phyloP scores from a whole-genome alignment of 495 filamentous ascomycete genomes.

The Penicillium lividum region DNA sequence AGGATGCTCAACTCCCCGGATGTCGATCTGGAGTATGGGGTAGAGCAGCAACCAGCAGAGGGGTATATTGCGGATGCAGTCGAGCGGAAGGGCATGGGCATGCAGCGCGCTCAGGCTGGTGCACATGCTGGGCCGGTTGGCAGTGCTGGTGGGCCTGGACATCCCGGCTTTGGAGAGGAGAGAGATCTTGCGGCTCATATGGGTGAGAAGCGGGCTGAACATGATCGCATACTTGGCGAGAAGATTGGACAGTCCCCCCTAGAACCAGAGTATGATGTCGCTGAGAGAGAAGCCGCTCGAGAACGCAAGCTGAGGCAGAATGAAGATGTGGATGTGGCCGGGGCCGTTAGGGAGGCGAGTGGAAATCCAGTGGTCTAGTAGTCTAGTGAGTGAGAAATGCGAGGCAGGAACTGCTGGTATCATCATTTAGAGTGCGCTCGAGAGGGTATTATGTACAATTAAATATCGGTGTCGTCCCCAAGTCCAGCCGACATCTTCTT shows the following conservation, averaged over 20 bases:
- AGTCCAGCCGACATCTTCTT: conserved; percentile 53
- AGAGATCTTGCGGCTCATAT: conserved; percentile 39
- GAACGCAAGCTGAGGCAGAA: conserved; percentile 33
- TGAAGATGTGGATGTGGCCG: conserved; percentile 32
- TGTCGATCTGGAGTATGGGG: conserved; percentile 52
- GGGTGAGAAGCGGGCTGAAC: conserved; percentile 47
- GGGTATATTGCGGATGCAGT: conserved; percentile 56
- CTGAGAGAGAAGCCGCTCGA: conserved; percentile 32
- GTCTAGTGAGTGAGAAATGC: neutral
- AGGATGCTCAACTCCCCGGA: conserved; percentile 23
- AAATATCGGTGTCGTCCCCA: conserved; percentile 11
- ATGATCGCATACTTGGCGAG: conserved; percentile 43
- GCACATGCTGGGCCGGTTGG: conserved; percentile 41
- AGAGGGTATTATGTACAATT: neutral
- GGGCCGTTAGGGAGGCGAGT: conserved; percentile 29
- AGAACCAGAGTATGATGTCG: conserved; percentile 23
- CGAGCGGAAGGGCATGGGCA: conserved; percentile 37
- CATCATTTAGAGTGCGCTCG: neutral
- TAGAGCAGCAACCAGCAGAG: conserved; percentile 56
- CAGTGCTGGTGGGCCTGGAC: conserved; percentile 29
- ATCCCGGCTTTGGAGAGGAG: conserved; percentile 40
- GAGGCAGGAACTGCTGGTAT: neutral
- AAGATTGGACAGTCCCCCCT: conserved; percentile 27
- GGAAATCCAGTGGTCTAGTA: conserved; percentile 30
- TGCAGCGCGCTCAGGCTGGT: conserved; percentile 38